Evolutionary conservation across 352 stramenopile species (phyloP).

Genomic region (Plasmopara muralis): DNA sequence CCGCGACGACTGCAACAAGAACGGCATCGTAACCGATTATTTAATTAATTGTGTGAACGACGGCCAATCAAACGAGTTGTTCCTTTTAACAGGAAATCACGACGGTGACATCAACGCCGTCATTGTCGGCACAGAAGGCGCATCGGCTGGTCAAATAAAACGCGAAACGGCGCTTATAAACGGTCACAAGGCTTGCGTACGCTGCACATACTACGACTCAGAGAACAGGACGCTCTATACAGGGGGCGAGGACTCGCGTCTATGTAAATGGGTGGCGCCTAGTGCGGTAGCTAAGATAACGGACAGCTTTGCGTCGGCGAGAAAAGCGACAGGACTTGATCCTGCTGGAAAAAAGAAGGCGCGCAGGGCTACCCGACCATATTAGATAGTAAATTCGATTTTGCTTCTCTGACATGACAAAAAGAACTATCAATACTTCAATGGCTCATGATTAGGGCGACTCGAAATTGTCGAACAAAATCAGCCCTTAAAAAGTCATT

Average conservation of each 20-base stretch:
- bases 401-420: background rate
- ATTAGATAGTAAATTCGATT: slow-evolving; percentile 29
- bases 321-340: slow-evolving; percentile 30
- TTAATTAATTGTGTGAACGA: slow-evolving; percentile 87
- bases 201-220: slow-evolving; percentile 69
- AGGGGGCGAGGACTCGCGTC: slow-evolving; percentile 78
- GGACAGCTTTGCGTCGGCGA: slow-evolving; percentile 9
- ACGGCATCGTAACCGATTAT: slow-evolving; percentile 69
- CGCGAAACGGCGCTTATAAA: slow-evolving; percentile 43
- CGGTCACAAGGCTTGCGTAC: slow-evolving; percentile 82
- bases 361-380: slow-evolving; percentile 64
- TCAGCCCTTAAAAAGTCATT: no score
- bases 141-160: slow-evolving; percentile 42
- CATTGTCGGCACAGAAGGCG: slow-evolving; percentile 39
- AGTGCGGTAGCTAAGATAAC: background rate
- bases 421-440: no score
- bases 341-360: slow-evolving; percentile 57
- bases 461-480: no score
- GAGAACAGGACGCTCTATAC: slow-evolving; percentile 52
- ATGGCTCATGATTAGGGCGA: no score
- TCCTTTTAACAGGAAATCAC: slow-evolving; percentile 74
- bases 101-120: slow-evolving; percentile 69
- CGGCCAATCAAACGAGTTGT: slow-evolving; percentile 52
- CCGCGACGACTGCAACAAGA: slow-evolving; percentile 65
- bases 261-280: slow-evolving; percentile 68